phyloP scores from a whole-genome alignment of 1,284 basidiomycete genomes.

The Ganoderma lucidum region DNA sequence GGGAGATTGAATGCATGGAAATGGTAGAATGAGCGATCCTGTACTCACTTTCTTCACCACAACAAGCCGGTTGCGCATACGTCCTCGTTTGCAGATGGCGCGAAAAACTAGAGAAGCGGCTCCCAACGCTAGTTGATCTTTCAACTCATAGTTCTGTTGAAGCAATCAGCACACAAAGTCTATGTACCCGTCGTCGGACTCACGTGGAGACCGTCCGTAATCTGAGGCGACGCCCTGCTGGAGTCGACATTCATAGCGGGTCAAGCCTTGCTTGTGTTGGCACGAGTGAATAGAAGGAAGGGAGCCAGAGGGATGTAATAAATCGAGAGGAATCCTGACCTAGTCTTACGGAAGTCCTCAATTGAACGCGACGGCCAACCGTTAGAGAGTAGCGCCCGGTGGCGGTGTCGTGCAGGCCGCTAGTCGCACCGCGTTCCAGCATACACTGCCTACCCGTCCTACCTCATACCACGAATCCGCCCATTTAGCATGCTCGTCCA shows the following conservation, averaged over 20 bases:
- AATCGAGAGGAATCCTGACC: not conserved
- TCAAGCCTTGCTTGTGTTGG: not conserved
- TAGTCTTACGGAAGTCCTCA: not conserved
- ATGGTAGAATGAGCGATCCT: not conserved
- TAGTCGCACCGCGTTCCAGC: no score
- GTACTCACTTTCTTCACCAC: constrained; percentile 50
- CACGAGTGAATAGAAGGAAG: not conserved
- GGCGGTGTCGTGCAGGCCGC: not conserved
- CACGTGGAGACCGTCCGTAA: constrained; percentile 4
- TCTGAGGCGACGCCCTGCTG: not conserved
- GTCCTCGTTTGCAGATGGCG: constrained; percentile 11
- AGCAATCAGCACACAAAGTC: not conserved
- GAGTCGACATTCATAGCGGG: not conserved
- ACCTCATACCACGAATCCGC: no score
- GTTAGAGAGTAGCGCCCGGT: no score
- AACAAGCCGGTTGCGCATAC: constrained; percentile 7
- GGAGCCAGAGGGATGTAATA: not conserved
- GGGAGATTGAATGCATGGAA: constrained; percentile 5
- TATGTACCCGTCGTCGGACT: not conserved
- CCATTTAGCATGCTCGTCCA: no score
- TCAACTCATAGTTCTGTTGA: constrained; percentile 6
- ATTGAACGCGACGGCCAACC: not conserved
- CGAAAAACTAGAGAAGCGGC: not conserved
- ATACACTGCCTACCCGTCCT: no score
- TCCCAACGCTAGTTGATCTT: not conserved